These are phyloP conservation scores for Posidonia australis DNA, from an alignment of 106 monocot species.

Conservation along the genomic window DNA sequence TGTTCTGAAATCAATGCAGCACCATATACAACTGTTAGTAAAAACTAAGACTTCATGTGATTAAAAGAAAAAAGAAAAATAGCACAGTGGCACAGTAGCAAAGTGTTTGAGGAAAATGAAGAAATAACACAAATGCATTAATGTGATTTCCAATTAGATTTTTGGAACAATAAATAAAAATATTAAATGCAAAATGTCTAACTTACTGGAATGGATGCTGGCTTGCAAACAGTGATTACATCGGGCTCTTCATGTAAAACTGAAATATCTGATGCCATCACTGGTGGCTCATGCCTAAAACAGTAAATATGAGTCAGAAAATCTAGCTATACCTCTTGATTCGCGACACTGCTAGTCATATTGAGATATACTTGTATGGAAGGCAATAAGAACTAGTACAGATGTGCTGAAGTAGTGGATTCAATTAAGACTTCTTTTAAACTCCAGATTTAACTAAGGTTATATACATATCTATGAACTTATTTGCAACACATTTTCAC, in stretches of 20 bases:
- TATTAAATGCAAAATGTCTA: not conserved
- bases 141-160: no score
- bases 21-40: no score
- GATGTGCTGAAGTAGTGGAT: not conserved
- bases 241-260: conserved; percentile 63
- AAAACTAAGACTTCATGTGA: no score
- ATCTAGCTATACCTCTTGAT: not conserved
- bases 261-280: conserved; percentile 42
- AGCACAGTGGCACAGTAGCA: no score
- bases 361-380: not conserved
- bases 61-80: no score
- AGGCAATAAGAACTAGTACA: not conserved
- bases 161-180: no score
- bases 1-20: no score
- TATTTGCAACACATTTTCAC: not conserved
- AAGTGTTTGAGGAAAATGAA: no score
- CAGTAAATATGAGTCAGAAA: conserved; percentile 1
- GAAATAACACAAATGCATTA: no score
- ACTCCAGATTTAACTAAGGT: no score
- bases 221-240: conserved; percentile 84
- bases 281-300: conserved; percentile 92
- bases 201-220: conserved; percentile 93
- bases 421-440: not conserved
- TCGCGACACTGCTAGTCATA: not conserved
- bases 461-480: no score